phyloP scores from a whole-genome alignment of 1,284 basidiomycete genomes.

The Amylostereum areolatum region DNA sequence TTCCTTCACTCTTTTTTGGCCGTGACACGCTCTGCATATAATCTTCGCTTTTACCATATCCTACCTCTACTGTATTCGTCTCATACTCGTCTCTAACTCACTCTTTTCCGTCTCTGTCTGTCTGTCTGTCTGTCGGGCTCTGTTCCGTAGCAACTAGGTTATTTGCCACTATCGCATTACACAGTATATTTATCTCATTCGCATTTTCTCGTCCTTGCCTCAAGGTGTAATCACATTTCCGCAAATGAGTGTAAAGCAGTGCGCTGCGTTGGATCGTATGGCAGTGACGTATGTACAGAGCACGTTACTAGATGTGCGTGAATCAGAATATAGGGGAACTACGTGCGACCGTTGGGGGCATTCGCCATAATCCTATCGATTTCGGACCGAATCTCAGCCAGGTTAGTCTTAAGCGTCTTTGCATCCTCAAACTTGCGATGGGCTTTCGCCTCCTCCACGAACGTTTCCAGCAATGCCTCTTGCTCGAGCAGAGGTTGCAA shows the following conservation, averaged over 20 bases:
- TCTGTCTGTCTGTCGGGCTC: neutral
- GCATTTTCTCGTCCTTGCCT: too few species aligned
- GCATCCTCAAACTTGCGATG: constrained; percentile 89
- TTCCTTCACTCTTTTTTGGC: neutral
- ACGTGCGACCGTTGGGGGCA: constrained; percentile 18
- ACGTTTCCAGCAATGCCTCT: constrained; percentile 80
- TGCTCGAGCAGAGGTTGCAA: constrained; percentile 88
- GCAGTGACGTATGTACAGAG: too few species aligned
- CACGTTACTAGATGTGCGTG: too few species aligned
- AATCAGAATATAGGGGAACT: too few species aligned
- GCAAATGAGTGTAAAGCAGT: too few species aligned
- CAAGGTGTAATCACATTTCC: too few species aligned
- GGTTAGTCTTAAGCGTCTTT: constrained; percentile 66
- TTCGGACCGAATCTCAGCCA: constrained; percentile 75
- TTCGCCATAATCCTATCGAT: constrained; percentile 63
- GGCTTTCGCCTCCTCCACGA: constrained; percentile 76
- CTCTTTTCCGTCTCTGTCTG: neutral
- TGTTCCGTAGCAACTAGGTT: neutral
- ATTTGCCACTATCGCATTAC: neutral
- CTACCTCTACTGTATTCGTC: neutral
- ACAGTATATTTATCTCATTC: neutral
- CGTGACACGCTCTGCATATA: neutral
- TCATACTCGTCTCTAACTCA: neutral
- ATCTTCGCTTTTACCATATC: neutral
- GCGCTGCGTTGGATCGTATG: too few species aligned